Conservation (phyloP, 495 filamentous ascomycete species). For the Penicillium atrosanguineum region DNA sequence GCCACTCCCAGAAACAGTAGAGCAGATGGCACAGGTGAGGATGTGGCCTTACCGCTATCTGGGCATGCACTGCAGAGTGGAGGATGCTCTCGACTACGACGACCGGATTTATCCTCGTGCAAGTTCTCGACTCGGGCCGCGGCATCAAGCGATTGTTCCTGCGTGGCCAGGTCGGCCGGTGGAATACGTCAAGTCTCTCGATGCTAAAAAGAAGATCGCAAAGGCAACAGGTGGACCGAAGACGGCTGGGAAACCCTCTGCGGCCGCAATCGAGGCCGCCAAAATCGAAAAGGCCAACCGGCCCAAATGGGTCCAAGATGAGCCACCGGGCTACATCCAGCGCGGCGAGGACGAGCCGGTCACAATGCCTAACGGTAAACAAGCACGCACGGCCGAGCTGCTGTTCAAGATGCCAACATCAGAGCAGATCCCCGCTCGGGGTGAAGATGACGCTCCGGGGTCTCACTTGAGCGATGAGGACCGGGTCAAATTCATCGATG, state of each 20-base stretch:
- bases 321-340: constrained; percentile 78
- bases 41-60: constrained; percentile 97
- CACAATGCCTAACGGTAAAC: constrained; percentile 45
- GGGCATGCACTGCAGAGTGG: constrained; percentile 91
- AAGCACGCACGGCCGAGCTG: constrained; percentile 52
- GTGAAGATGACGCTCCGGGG: constrained; percentile 47
- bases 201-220: constrained; percentile 74
- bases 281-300: constrained; percentile 72
- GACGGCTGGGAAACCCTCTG: constrained; percentile 68
- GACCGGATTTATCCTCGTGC: constrained; percentile 97
- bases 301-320: constrained; percentile 91
- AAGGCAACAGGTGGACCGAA: constrained; percentile 61
- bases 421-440: constrained; percentile 41
- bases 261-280: constrained; percentile 78
- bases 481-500: constrained; percentile 59
- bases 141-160: constrained; percentile 84
- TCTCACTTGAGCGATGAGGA: constrained; percentile 37
- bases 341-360: constrained; percentile 74
- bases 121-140: constrained; percentile 85
- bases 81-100: constrained; percentile 96
- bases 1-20: constrained; percentile 73
- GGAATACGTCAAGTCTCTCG: constrained; percentile 82
- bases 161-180: constrained; percentile 83
- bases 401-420: constrained; percentile 52
- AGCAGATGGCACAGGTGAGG: constrained; percentile 86